Base-by-base conservation (phyloP, 345 rosid species). In the Laguncularia racemosa region DNA sequence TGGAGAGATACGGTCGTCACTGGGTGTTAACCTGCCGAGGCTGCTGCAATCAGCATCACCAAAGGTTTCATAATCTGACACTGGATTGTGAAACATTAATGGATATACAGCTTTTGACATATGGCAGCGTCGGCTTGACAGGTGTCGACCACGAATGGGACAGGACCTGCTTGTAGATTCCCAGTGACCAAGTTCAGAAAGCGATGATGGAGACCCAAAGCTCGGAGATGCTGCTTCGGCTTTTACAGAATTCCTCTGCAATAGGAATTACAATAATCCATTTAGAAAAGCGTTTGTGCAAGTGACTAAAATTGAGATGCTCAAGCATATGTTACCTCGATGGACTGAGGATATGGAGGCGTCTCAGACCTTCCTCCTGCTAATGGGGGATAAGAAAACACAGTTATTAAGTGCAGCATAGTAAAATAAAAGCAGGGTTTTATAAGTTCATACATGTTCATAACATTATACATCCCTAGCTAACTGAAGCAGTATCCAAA, bases 31-130 rank as follows among this genome's bases (percentile, higher is more conserved):
- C 75, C 68, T 74, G 48, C 69, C 72, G 14, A 67, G 46, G 58
- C 78, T 78, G 71, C 70, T 71, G 18, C 52, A 38, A 44, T 76
- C 84, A 47, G 73, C 72, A 52, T 74, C 80, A 49, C 74, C 74
- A 54, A 58, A 63, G 57, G 64, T 72, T 67, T 78, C 88, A 38
- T 76, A 76, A 38, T 85, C 86, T 26, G 96, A 88, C 46, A 84
- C 92, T 3, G 95, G 95, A 71, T 91, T 91, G 73, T 74, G 75
- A 65, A 84, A 91, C 60, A 88, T 73, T 55, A 73, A 67, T 8
- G 96, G 90, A 48, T 78, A 85, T 62, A 85, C 82, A 47, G 91
- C 79, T 76, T 82, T 85, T 48, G 88, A 78, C 61, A 65, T 63
- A 74, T 79, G 71, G 64, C 88, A 67, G 57, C 81, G 78, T 28